Percentiles rank a stretch among this genome's conserved stretches.
phyloP scores from a whole-genome alignment of 2,329 filamentous ascomycete genomes.

The Aspergillus sp. region DNA sequence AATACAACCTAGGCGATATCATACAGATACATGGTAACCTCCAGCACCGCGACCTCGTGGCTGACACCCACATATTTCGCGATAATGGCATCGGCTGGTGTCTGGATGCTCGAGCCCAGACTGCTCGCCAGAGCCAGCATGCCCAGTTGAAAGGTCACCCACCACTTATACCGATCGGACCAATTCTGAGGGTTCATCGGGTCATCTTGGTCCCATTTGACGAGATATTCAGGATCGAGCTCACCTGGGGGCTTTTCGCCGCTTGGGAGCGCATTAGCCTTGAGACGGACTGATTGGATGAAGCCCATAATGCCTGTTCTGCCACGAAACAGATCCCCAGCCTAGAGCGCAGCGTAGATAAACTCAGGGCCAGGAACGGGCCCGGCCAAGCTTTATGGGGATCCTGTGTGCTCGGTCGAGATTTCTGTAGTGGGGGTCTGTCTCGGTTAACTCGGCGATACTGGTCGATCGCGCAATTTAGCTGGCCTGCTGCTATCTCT shows the following conservation, averaged over 20 bases:
- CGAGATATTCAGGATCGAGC: constrained; percentile 3
- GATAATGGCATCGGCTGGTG: constrained; percentile 48
- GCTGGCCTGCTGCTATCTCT: no score
- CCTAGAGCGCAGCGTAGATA: neutral
- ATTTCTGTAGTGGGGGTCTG: neutral
- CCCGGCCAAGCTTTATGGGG: neutral
- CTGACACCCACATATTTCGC: constrained; percentile 45
- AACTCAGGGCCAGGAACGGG: neutral
- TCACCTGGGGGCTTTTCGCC: neutral
- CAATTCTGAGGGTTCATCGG: constrained; percentile 51
- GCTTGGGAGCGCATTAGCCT: neutral
- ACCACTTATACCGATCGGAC: constrained; percentile 44
- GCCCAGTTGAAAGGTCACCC: constrained; percentile 51
- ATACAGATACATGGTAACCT: constrained; percentile 49
- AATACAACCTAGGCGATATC: neutral
- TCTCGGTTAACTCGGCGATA: neutral
- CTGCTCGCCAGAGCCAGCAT: constrained; percentile 53
- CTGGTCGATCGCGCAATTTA: no score
- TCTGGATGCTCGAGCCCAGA: constrained; percentile 52
- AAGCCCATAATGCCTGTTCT: neutral
- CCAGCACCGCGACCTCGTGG: constrained; percentile 46
- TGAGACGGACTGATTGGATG: neutral
- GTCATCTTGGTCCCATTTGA: constrained; percentile 12
- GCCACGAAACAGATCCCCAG: no score
- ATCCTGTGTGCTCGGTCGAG: neutral